Evolutionary conservation across 768 basidiomycete genomes (phyloP).

Genomic region (Inosperma sp.): DNA sequence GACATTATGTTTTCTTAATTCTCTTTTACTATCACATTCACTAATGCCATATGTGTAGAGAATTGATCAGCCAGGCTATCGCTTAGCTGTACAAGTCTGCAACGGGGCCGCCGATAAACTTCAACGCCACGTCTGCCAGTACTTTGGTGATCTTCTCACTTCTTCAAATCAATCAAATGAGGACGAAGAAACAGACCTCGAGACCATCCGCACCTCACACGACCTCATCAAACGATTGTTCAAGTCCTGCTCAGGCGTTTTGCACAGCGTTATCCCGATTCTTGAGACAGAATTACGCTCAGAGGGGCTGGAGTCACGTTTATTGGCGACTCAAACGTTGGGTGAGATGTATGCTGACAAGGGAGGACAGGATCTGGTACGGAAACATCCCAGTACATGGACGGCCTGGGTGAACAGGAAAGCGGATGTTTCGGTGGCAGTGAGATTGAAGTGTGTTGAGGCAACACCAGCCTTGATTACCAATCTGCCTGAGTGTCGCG

Average conservation of each 20-base stretch:
- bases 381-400: slow-evolving; percentile 84
- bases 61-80: slow-evolving; percentile 70
- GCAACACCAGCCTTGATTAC: slow-evolving; percentile 54
- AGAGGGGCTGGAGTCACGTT: slow-evolving; percentile 63
- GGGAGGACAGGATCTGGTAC: slow-evolving; percentile 65
- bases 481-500: slow-evolving; percentile 62
- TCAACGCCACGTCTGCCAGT: slow-evolving; percentile 83
- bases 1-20: slow-evolving; percentile 2
- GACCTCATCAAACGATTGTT: slow-evolving; percentile 81
- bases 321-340: slow-evolving; percentile 79
- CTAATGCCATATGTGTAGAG: slow-evolving; percentile 30
- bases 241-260: slow-evolving; percentile 70
- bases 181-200: slow-evolving; percentile 44
- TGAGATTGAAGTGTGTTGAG: slow-evolving; percentile 80
- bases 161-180: slow-evolving; percentile 36
- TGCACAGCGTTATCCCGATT: slow-evolving; percentile 89
- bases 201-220: slow-evolving; percentile 71
- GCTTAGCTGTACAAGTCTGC: slow-evolving; percentile 83
- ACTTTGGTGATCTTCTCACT: slow-evolving; percentile 84
- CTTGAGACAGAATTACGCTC: slow-evolving; percentile 86
- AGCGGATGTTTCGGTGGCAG: slow-evolving; percentile 65
- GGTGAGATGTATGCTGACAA: slow-evolving; percentile 89
- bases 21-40: background rate
- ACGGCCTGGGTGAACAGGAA: slow-evolving; percentile 73
- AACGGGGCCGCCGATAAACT: slow-evolving; percentile 80